These are phyloP conservation scores for Alternaria gaisen DNA, from an alignment of 2,329 filamentous ascomycete genomes.

Conservation along the genomic window DNA sequence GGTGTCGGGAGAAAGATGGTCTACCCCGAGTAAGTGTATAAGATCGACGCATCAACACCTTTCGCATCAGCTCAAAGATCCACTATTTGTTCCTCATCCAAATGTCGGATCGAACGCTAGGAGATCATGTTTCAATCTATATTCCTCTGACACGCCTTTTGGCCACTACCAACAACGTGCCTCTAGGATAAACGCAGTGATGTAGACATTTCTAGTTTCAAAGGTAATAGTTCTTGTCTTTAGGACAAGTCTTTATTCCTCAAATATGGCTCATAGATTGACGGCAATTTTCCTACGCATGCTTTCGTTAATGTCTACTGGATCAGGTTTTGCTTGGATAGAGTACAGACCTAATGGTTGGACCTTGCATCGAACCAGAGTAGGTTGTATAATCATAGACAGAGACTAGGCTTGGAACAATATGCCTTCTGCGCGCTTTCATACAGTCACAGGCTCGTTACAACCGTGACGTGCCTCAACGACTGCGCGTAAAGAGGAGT, in stretches of 20 bases:
- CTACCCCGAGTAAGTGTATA: conserved; percentile 41
- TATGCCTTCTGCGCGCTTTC: neutral
- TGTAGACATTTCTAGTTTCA: neutral
- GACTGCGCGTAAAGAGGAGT: neutral
- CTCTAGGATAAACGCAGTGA: neutral
- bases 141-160: no score
- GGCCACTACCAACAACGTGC: neutral
- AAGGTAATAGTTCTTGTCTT: neutral
- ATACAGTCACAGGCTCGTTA: neutral
- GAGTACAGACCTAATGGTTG: neutral
- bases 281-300: no score
- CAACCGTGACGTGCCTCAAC: neutral
- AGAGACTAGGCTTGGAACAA: neutral
- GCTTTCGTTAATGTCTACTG: neutral
- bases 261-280: neutral
- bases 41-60: neutral
- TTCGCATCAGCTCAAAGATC: neutral
- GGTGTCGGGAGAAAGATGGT: conserved; percentile 59
- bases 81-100: neutral
- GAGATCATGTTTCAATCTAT: no score
- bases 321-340: neutral
- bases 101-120: neutral
- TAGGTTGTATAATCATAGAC: neutral
- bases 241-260: neutral
- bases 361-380: no score